Conservation (phyloP, 2,329 filamentous ascomycete species). For the Neonectria hederae region DNA sequence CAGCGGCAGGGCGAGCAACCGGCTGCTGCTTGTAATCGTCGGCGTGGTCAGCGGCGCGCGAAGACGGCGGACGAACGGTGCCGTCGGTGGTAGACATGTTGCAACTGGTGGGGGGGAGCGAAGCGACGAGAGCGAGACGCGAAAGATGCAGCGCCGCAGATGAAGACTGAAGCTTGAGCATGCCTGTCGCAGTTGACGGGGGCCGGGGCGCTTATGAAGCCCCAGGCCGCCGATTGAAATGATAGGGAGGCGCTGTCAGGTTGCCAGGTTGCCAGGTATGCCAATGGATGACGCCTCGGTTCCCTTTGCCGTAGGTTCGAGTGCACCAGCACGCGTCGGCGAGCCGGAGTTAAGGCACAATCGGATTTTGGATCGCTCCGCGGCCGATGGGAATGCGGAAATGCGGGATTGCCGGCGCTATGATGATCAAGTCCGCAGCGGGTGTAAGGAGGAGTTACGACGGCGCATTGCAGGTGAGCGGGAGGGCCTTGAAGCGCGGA, state of each 20-base stretch:
- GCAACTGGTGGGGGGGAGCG: conserved; percentile 37
- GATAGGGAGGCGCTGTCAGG: conserved; percentile 7
- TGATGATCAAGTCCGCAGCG: conserved; percentile 32
- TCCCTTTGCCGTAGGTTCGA: conserved; percentile 13
- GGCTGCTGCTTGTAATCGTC: conserved; percentile 42
- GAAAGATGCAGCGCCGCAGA: conserved; percentile 53
- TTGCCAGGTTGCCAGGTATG: conserved; percentile 24
- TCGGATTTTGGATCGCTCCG: conserved; percentile 38
- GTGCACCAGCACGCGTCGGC: conserved; percentile 1
- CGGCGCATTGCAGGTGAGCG: conserved; percentile 34
- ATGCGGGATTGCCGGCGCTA: conserved; percentile 18
- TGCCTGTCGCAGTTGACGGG: conserved; percentile 46
- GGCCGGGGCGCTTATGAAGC: conserved; percentile 35
- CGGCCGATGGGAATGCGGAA: conserved; percentile 25
- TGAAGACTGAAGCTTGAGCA: conserved; percentile 56
- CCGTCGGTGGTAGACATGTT: conserved; percentile 49
- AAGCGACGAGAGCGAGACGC: conserved; percentile 50
- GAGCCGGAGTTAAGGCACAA: conserved; percentile 39
- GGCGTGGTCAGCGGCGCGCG: conserved; percentile 33
- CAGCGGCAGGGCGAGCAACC: conserved; percentile 42
- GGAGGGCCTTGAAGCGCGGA: not conserved
- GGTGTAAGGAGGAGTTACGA: conserved; percentile 16
- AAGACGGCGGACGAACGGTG: conserved; percentile 37
- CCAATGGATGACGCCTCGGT: conserved; percentile 40
- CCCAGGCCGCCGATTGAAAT: conserved; percentile 31